Evolutionary conservation across 331 rosid species (phyloP).

Genomic region (Pyrus hybrid): DNA sequence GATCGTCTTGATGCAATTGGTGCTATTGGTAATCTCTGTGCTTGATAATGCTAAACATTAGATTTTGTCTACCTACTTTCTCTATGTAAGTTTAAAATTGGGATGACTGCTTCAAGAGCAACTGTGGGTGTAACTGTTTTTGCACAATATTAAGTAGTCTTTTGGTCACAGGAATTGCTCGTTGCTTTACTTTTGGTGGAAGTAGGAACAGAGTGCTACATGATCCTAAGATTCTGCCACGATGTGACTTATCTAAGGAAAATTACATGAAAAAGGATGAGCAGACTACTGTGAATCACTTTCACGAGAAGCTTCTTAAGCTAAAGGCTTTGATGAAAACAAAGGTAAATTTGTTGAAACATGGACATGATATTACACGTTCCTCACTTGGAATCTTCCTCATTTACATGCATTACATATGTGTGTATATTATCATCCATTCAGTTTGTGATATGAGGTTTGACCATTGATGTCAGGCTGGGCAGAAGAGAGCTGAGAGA

Average conservation of each 20-base stretch:
- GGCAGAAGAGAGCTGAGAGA: conserved; percentile 76
- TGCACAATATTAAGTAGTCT: background rate
- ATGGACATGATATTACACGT: background rate
- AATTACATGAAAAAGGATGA: conserved; percentile 66
- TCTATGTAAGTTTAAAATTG: background rate
- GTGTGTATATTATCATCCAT: background rate
- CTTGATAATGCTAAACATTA: background rate
- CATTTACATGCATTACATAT: background rate
- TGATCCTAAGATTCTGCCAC: conserved; percentile 64
- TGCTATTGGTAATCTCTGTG: conserved; percentile 60
- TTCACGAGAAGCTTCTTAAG: conserved; percentile 89
- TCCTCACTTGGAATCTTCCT: background rate
- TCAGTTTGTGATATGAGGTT: background rate
- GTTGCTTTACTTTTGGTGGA: conserved; percentile 94
- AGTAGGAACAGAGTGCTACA: conserved; percentile 63
- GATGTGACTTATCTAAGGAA: conserved; percentile 53
- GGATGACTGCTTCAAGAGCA: background rate
- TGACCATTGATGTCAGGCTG: conserved; percentile 53
- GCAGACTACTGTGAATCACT: conserved; percentile 80
- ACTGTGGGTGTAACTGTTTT: background rate
- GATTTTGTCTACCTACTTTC: background rate
- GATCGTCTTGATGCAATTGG: conserved; percentile 98
- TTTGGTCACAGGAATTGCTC: conserved; percentile 62
- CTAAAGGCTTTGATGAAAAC: conserved; percentile 93
- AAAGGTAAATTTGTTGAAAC: conserved; percentile 31